These are phyloP conservation scores for Aristolochia californica DNA, from an alignment of 164 flowering plant genomes.

Conservation along the genomic window DNA sequence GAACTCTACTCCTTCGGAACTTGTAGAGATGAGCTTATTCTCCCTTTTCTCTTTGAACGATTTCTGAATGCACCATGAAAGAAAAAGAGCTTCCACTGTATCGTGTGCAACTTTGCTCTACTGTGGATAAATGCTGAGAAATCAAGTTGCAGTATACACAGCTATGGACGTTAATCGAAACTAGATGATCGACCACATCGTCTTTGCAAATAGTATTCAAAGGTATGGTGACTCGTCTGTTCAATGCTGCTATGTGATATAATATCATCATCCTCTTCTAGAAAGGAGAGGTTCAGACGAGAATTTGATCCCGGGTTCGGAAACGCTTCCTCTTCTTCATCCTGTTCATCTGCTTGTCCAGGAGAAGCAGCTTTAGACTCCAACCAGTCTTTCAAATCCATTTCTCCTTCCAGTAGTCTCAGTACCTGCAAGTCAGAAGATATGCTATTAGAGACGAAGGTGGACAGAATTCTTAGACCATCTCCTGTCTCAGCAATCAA, in stretches of 20 bases:
- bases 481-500: too few relatives aligned
- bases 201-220: constrained; percentile 49
- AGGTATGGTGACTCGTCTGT: constrained; percentile 29
- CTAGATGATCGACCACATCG: constrained; percentile 78
- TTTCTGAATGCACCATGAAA: too few relatives aligned
- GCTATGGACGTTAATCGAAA: constrained; percentile 38
- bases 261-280: constrained; percentile 45
- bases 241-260: constrained; percentile 55
- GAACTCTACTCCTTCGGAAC: too few relatives aligned
- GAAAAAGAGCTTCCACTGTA: too few relatives aligned
- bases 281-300: constrained; percentile 48
- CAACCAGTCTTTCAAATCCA: constrained; percentile 17
- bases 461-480: background rate
- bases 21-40: too few relatives aligned
- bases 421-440: constrained; percentile 33
- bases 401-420: constrained; percentile 54
- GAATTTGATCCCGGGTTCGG: constrained; percentile 55
- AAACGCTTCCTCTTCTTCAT: constrained; percentile 62
- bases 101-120: too few relatives aligned
- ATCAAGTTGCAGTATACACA: too few relatives aligned
- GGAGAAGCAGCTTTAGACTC: background rate
- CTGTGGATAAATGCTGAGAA: too few relatives aligned
- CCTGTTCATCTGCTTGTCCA: constrained; percentile 8
- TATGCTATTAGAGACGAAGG: background rate
- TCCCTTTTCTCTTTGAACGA: too few relatives aligned